These are phyloP conservation scores for Rhazya stricta DNA, from an alignment of 257 asterid genomes.

Conservation along the genomic window DNA sequence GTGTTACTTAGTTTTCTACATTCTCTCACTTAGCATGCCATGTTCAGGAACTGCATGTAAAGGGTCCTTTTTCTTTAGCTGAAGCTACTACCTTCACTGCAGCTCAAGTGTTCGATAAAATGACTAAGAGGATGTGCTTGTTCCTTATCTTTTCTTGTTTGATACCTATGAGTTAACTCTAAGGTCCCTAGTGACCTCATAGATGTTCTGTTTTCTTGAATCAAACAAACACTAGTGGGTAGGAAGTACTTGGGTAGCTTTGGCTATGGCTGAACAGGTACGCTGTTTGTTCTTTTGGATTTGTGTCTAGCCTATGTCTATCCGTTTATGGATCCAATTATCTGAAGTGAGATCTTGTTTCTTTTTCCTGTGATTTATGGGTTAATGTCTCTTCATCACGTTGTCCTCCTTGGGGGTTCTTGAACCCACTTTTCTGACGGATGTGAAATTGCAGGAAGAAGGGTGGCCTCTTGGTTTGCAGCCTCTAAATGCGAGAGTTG, in stretches of 20 bases:
- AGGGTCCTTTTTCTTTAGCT: conserved; percentile 5
- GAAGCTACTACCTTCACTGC: background rate
- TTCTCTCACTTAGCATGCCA: conserved; percentile 6
- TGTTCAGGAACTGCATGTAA: conserved; percentile 18
- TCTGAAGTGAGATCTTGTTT: background rate
- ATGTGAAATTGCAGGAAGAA: conserved; percentile 43
- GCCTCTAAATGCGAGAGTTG: conserved; percentile 43
- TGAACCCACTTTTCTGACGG: conserved; percentile 13
- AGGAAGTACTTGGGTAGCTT: conserved; percentile 7
- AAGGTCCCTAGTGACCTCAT: conserved; percentile 9
- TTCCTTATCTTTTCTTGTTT: conserved; percentile 11
- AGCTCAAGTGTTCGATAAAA: background rate
- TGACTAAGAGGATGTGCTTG: conserved; percentile 14
- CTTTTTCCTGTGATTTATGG: conserved; percentile 5
- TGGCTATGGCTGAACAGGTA: conserved; percentile 22
- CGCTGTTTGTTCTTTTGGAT: conserved; percentile 9
- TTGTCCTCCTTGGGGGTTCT: conserved; percentile 9
- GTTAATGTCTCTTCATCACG: conserved; percentile 7
- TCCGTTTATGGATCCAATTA: conserved; percentile 1
- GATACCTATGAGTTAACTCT: conserved; percentile 9
- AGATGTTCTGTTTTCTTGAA: conserved; percentile 5
- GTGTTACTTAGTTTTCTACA: background rate
- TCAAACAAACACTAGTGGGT: conserved; percentile 5
- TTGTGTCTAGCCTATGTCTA: background rate
- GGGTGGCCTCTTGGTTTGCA: conserved; percentile 56